Conservation (phyloP, 208 protist genomes). For the Leishmania braziliensis region DNA sequence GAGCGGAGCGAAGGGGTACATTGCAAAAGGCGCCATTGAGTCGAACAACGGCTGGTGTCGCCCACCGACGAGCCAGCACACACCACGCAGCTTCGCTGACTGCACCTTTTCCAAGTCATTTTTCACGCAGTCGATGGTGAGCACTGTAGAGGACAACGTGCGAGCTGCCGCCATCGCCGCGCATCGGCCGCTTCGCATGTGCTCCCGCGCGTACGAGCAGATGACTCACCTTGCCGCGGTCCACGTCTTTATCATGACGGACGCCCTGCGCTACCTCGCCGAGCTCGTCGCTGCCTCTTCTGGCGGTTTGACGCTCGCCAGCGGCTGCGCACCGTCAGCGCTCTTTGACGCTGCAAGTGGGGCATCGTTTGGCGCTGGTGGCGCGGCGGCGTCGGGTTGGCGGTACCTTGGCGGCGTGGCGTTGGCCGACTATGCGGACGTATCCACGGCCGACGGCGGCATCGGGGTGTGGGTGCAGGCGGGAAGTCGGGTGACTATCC, state of each 20-base stretch:
- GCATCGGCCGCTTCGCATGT: not conserved
- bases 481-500: conserved; percentile 60
- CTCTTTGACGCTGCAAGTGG: not conserved
- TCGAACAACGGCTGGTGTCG: conserved; percentile 82
- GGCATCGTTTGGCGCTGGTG: not conserved
- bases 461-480: conserved; percentile 79
- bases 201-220: conserved; percentile 49
- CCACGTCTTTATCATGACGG: conserved; percentile 49
- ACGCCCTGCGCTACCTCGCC: conserved; percentile 50
- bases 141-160: conserved; percentile 9
- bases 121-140: conserved; percentile 9
- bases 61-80: conserved; percentile 34
- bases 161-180: not conserved
- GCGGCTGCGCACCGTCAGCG: conserved; percentile 36
- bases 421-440: conserved; percentile 49
- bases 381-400: not conserved
- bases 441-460: conserved; percentile 73
- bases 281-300: conserved; percentile 68
- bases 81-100: conserved; percentile 50
- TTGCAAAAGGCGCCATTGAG: conserved; percentile 44
- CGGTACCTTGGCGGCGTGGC: conserved; percentile 37
- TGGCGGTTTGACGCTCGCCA: conserved; percentile 52
- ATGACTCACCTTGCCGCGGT: conserved; percentile 44
- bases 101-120: conserved; percentile 29
- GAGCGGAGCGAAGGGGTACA: conserved; percentile 65